A percentile compares a stretch with the other conserved stretches of the same genome.
Conservation (phyloP, 176 grass and related monocot species). For the Oryza coarctata region DNA sequence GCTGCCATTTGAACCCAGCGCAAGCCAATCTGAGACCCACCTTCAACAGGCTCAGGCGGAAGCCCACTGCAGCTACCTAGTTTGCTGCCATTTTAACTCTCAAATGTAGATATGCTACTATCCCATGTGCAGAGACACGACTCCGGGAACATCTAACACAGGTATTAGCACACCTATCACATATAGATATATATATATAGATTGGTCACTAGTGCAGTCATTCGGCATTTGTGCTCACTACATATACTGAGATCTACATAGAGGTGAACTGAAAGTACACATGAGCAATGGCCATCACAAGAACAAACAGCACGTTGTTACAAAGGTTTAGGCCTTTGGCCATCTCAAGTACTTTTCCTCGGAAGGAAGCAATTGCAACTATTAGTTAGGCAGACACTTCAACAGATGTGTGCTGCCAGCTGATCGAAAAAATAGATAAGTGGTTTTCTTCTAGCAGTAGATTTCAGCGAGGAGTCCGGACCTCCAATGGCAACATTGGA, state of each 20-base stretch:
- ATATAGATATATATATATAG: background rate
- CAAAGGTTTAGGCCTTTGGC: background rate
- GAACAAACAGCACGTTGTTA: background rate
- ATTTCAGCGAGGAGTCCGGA: constrained; percentile 64
- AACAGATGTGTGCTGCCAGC: constrained; percentile 1
- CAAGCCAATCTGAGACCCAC: constrained; percentile 57
- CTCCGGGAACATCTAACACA: background rate
- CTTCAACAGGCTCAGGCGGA: constrained; percentile 65
- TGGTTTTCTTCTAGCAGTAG: background rate
- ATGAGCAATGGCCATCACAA: background rate
- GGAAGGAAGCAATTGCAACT: constrained; percentile 18
- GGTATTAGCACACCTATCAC: background rate
- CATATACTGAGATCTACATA: background rate
- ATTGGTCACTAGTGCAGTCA: background rate
- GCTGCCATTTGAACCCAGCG: constrained; percentile 52
- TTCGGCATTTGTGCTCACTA: background rate
- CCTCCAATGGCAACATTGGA: constrained; percentile 89
- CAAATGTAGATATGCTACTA: background rate
- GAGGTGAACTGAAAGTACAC: constrained; percentile 17
- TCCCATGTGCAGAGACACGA: background rate
- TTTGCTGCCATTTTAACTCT: background rate
- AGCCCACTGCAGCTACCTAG: constrained; percentile 18
- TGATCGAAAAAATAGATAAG: background rate
- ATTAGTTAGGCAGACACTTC: background rate
- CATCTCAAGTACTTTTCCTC: background rate